Base-by-base conservation (phyloP, 306 rosid species). In the Vigna unguiculata region DNA sequence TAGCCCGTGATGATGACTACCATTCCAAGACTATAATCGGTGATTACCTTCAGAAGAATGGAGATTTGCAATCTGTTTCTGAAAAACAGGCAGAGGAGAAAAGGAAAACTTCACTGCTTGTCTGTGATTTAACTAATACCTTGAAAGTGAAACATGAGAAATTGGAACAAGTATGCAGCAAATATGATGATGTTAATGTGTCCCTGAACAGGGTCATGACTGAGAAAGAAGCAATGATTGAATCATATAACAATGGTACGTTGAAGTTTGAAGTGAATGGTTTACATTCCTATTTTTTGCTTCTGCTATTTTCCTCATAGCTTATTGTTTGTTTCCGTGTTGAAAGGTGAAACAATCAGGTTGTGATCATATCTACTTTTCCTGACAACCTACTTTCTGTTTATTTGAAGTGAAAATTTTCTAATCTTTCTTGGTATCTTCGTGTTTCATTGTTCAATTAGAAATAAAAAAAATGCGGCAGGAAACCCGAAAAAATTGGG, bases 381-480 rank as follows among this genome's bases (percentile, higher is more conserved):
- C 9, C 7, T 5, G 13, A 17, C 66, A 32, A 71, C 77, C 43
- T 59, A 40, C 7, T 7, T n/a, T 51, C 12, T 80, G 30, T 46
- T 30, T 51, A 34, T 59, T 48, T 28, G 66, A 10, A 30, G 47
- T 52, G 74, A 71, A 22, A 22, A 70, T 80, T 73, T 58, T 77
- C 59, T 43, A 36, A 45, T 36, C 21, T 5, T 82, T 64, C 47
- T 47, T 51, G 57, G 49, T 72, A 30, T 68, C 85, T 21, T 9
- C 51, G 1, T 55, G 34, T 78, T 79, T 84, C 25, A 40, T 67
- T 80, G 19, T 72, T 52, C 63, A 17, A 14, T 49, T 65, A 93
- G 97, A 88, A 65, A 90, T 85, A 48, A 82, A 62, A 21, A 80
- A 2, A 76, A 66, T 86, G 76, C 90, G 81, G 78, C 70, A 87